Base-by-base conservation (phyloP, 2,329 filamentous ascomycete species). In the Pseudocercospora musae region DNA sequence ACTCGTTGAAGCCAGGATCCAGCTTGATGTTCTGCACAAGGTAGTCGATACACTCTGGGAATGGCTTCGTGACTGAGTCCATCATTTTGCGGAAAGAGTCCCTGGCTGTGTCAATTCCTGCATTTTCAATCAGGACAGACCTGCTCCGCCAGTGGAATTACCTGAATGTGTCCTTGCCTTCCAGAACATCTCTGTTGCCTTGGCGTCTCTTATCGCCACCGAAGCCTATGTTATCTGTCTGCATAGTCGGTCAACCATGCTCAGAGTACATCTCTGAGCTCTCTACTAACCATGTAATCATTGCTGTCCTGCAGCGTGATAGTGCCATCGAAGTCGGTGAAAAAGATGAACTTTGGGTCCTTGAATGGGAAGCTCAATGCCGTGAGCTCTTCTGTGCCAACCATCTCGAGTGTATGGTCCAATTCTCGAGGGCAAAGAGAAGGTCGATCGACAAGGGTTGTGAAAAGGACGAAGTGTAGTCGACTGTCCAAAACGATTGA, bases 281-380 rank as follows among this genome's bases (percentile, higher is more conserved):
- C 2, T 23, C 23, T 57, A 33, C 29, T 58, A 77, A 85, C 84
- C 80, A 89, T 81, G 72, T 79, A 87, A 74, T 89, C 86, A 81
- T 89, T 89, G 79, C 85, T 87, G 77, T 89, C 87, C 72, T 86
- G 81, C 61, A 87, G 84, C 54, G 94, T 97, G 75, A 97, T 94
- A 58, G 93, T 98, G 73, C 95, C 95, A 78, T 99, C 95, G 75
- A 98, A 98, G 80, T 99, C 95, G 70, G 93, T 96, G 82, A 98
- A 98, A 85, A 99, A 97, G 82, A 99, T 93, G 81, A 91, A 90
- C 79, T 92, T 90, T 57, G 93, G 93, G 75, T 89, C 87, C 62
- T 73, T 66, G 71, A 75, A 74, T 0, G 73, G 73, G 62, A 74
- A 76, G 66, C 78, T 76, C 78, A 82, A 77, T 50, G 79, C 79